Conservation (phyloP, 306 rosid genomes). For the Cicer cuneatum region DNA sequence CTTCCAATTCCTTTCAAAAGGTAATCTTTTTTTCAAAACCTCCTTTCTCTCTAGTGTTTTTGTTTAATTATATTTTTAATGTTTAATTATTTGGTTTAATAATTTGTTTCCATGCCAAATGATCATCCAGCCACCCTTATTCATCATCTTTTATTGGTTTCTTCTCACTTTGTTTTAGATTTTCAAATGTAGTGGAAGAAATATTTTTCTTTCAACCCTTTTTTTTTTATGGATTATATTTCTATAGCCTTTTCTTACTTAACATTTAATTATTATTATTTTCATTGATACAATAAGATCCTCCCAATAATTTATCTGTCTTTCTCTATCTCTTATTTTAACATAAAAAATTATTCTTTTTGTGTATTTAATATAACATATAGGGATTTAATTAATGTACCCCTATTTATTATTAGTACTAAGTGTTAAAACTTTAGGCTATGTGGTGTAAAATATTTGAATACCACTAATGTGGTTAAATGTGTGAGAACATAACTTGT, state of each 20-base stretch:
- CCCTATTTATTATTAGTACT: conserved; percentile 2
- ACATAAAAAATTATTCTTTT: not conserved
- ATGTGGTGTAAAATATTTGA: conserved; percentile 32
- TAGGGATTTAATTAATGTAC: not conserved
- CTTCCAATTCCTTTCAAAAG: conserved; percentile 53
- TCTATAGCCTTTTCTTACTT: conserved; percentile 39
- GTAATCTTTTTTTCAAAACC: conserved; percentile 63
- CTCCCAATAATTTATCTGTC: conserved; percentile 44
- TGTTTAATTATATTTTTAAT: not conserved
- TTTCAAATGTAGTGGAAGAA: not conserved
- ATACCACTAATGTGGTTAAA: conserved; percentile 11
- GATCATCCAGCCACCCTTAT: not conserved
- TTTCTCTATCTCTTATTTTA: conserved; percentile 46
- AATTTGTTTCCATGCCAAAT: conserved; percentile 15
- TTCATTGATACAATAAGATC: conserved; percentile 3
- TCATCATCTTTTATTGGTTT: not conserved
- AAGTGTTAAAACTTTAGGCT: conserved; percentile 42
- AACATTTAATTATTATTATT: conserved; percentile 26
- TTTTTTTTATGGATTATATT: conserved; percentile 56
- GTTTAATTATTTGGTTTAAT: not conserved
- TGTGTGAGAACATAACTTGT: conserved; percentile 41
- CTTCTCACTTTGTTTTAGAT: not conserved
- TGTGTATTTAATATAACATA: not conserved
- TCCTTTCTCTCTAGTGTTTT: conserved; percentile 45
- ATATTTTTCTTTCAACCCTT: conserved; percentile 32